phyloP scores from a whole-genome alignment of 225 moss, liverwort and hornwort genomes.

The Lunularia cruciata region DNA sequence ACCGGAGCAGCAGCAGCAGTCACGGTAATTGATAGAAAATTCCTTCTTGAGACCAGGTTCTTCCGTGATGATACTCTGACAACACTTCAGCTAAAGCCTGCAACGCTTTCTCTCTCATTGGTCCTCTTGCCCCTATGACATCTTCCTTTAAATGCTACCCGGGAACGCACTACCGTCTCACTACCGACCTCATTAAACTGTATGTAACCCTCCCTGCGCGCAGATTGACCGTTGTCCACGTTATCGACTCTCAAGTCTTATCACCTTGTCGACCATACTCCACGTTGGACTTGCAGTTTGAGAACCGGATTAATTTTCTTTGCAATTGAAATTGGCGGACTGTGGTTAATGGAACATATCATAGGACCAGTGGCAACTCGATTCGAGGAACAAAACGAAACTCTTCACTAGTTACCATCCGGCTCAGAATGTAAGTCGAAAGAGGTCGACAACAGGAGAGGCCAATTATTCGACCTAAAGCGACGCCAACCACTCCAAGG shows the following conservation, averaged over 20 bases:
- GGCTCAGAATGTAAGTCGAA: not conserved
- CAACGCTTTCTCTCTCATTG: constrained; percentile 32
- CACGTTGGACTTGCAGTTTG: not conserved
- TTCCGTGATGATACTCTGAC: constrained; percentile 36
- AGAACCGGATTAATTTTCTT: constrained; percentile 2
- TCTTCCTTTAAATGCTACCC: constrained; percentile 22
- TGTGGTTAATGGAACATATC: too few species aligned
- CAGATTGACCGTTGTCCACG: constrained; percentile 22
- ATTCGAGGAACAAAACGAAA: too few species aligned
- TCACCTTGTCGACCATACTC: not conserved
- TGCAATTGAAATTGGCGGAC: too few species aligned
- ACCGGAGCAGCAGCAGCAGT: not conserved
- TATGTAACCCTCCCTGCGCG: not conserved
- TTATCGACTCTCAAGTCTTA: constrained; percentile 26
- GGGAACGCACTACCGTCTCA: constrained; percentile 31
- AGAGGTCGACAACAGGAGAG: too few species aligned
- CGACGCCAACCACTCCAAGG: not conserved
- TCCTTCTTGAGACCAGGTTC: constrained; percentile 49
- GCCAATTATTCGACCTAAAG: constrained; percentile 2
- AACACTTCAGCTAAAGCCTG: constrained; percentile 28
- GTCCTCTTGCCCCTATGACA: constrained; percentile 31
- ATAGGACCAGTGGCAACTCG: too few species aligned
- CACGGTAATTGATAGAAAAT: constrained; percentile 15
- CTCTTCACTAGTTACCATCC: too few species aligned
- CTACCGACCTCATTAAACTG: constrained; percentile 18